These are phyloP conservation scores for Melanomma pulvis-pyrius DNA, from an alignment of 495 filamentous ascomycete species.

Conservation along the genomic window DNA sequence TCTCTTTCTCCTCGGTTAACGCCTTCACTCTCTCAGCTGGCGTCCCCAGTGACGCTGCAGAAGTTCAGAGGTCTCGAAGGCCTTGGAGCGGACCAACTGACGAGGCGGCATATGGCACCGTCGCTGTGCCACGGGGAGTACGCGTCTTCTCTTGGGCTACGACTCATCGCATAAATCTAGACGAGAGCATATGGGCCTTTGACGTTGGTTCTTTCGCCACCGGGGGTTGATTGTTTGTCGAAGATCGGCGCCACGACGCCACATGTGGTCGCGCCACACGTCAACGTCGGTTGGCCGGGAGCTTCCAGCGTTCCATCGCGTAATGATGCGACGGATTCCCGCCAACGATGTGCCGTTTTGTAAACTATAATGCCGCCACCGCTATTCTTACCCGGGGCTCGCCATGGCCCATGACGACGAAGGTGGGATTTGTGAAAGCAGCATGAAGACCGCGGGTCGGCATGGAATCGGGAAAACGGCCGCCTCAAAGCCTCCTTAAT, in stretches of 20 bases:
- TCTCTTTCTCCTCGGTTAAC: background rate
- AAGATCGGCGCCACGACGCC: slow-evolving; percentile 11
- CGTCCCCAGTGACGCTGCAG: background rate
- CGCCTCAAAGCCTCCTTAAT: slow-evolving; percentile 36
- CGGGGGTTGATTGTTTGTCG: background rate
- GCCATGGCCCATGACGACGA: too few species aligned
- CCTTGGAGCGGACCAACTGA: background rate
- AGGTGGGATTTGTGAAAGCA: background rate
- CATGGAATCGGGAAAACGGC: slow-evolving; percentile 9
- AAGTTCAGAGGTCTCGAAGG: background rate
- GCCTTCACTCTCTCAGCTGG: background rate
- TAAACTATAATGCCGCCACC: background rate
- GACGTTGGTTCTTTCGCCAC: background rate
- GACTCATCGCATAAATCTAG: background rate
- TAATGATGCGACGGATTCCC: slow-evolving; percentile 23
- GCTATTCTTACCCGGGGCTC: background rate
- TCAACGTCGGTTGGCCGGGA: background rate
- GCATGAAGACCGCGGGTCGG: background rate
- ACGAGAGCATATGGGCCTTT: too few species aligned
- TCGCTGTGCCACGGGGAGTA: slow-evolving; percentile 3
- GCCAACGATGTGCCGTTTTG: background rate
- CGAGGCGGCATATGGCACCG: background rate
- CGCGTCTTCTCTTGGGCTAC: slow-evolving; percentile 5
- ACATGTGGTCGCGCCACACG: slow-evolving; percentile 2
- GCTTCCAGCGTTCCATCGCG: slow-evolving; percentile 16